Conservation (phyloP, 768 basidiomycete species). For the Rhizopogon salebrosus region DNA sequence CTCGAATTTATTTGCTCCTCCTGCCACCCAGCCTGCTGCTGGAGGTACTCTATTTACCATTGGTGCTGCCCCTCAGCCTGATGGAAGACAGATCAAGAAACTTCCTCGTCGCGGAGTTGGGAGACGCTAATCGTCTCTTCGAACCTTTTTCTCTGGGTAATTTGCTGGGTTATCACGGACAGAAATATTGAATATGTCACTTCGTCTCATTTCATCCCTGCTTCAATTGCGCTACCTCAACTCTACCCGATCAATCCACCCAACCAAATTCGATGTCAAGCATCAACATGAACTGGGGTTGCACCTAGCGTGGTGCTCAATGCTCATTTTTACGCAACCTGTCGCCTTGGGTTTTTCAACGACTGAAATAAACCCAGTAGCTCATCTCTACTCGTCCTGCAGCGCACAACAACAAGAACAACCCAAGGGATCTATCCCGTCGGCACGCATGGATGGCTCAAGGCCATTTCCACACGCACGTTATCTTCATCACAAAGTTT, state of each 20-base stretch:
- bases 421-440: slow-evolving; percentile 12
- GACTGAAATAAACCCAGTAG: not conserved
- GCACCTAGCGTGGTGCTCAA: slow-evolving; percentile 5
- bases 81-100: slow-evolving; percentile 45
- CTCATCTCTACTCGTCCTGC: slow-evolving; percentile 1
- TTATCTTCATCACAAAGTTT: slow-evolving; percentile 3
- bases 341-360: not conserved
- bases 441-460: slow-evolving; percentile 19
- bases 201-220: slow-evolving; percentile 1
- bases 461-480: slow-evolving; percentile 16
- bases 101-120: slow-evolving; percentile 39
- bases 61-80: slow-evolving; percentile 41
- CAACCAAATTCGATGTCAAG: slow-evolving; percentile 17
- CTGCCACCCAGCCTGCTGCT: slow-evolving; percentile 23
- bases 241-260: not conserved
- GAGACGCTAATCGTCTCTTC: slow-evolving; percentile 16
- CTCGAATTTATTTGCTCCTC: slow-evolving; percentile 41
- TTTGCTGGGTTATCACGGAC: not conserved
- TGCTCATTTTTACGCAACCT: slow-evolving; percentile 4
- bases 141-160: slow-evolving; percentile 5
- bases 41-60: slow-evolving; percentile 50
- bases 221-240: slow-evolving; percentile 17
- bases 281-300: slow-evolving; percentile 13
- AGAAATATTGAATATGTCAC: not conserved
- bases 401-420: slow-evolving; percentile 5